Evolutionary conservation across 2,329 filamentous ascomycete species (phyloP), one percentile per base, ranked within the genome.

Genomic region (Rutstroemia sydowiana): DNA sequence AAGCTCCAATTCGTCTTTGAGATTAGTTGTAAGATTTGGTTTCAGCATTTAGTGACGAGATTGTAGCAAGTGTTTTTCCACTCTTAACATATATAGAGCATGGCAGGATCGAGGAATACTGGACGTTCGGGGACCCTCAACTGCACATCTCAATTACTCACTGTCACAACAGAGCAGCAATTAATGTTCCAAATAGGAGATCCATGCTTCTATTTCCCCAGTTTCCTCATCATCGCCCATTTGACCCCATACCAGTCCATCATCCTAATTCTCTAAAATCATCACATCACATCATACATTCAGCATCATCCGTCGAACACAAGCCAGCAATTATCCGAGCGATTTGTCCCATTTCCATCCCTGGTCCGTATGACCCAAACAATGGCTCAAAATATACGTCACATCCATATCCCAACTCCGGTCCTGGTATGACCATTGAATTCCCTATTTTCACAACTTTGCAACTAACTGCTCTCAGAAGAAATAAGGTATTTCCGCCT

Each of bases 321-420:
- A 34, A 34, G 32, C 32, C 32, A 34, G 32, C 14, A 13, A 34
- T 34, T 34, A 34, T 34, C 14, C 32, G 32, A 13, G 14, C 3
- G 20, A 37, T 16, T 45, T 21, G 31, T 42, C 32, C 41, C 32
- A 23, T 39, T 20, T 16, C 41, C 48, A 30, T 51, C 48, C 36
- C 48, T 26, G 18, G 41, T 39, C 23, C 48, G 8, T 37, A 18
- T 45, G 48, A 51, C 31, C 41, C 44, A 26, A 13, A 45, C 28
- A 21, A 45, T 32, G n/a, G 13, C 21, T 14, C 34, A 34, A 34
- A 30, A 36, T 26, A 51, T 39, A 32, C 36, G 37, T 26, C 37
- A 34, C 18, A 52, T 40, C 21, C 14, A 11, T 37, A 43, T 48
- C 44, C 37, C 50, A 48, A 52, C 50, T 52, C 50, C 50, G 50